These are phyloP conservation scores for Multifurca ochricompacta DNA, from an alignment of 768 basidiomycete species.

Conservation along the genomic window DNA sequence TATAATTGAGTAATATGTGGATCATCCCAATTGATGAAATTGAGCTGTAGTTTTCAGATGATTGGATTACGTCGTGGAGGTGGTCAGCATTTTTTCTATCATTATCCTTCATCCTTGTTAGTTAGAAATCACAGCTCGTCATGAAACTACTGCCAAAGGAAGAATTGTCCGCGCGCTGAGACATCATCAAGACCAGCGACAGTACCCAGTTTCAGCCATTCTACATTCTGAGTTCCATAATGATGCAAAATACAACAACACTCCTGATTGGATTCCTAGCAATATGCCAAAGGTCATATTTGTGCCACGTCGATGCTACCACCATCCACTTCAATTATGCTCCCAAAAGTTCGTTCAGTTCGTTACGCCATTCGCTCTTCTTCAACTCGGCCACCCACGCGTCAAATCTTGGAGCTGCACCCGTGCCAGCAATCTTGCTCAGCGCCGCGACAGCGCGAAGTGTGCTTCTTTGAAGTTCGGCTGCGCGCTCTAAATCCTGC, in stretches of 20 bases:
- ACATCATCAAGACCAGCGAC: too few relatives aligned
- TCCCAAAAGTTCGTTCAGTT: conserved; percentile 54
- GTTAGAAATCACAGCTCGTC: too few relatives aligned
- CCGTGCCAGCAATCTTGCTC: conserved; percentile 61
- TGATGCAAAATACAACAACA: neutral
- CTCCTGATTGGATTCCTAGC: neutral
- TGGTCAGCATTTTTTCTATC: too few relatives aligned
- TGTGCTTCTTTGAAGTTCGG: conserved; percentile 87
- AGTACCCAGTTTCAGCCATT: neutral
- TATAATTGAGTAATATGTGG: too few relatives aligned
- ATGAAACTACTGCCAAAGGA: too few relatives aligned
- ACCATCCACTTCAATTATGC: conserved; percentile 17
- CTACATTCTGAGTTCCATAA: neutral
- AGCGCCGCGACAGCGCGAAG: conserved; percentile 82
- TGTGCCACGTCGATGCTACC: neutral
- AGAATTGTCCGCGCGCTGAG: too few relatives aligned
- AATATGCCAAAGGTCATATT: neutral
- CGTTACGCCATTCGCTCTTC: conserved; percentile 59
- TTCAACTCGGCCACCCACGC: conserved; percentile 66
- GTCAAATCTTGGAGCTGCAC: conserved; percentile 68
- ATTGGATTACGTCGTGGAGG: too few relatives aligned
- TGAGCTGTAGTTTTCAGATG: too few relatives aligned
- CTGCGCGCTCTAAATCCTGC: conserved; percentile 79
- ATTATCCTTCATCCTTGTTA: too few relatives aligned
- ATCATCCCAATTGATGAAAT: too few relatives aligned